Conservation (phyloP, 208 protist genomes). For the Trypanosoma caninum region DNA sequence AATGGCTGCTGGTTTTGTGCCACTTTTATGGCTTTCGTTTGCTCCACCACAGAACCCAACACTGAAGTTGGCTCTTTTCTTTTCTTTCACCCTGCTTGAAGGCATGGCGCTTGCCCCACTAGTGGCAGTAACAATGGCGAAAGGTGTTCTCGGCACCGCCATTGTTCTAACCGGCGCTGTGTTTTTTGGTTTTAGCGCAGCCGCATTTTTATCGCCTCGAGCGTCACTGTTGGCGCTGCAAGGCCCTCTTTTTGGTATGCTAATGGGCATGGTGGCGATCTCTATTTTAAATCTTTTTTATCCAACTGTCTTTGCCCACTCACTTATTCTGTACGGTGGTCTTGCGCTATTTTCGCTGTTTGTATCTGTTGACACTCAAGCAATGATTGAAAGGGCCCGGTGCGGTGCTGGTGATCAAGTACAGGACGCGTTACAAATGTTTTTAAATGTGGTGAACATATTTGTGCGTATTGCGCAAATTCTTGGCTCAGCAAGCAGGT, state of each 20-base stretch:
- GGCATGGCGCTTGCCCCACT: slow-evolving; percentile 83
- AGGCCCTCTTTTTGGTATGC: slow-evolving; percentile 76
- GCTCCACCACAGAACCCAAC: slow-evolving; percentile 65
- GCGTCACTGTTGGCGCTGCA: slow-evolving; percentile 81
- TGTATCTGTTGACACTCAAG: slow-evolving; percentile 80
- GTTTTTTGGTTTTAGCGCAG: slow-evolving; percentile 85
- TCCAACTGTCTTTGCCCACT: slow-evolving; percentile 77
- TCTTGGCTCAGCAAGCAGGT: slow-evolving; percentile 47
- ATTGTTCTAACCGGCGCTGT: slow-evolving; percentile 77
- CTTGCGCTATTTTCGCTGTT: slow-evolving; percentile 84
- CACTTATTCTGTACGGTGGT: slow-evolving; percentile 84
- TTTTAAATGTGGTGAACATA: slow-evolving; percentile 88
- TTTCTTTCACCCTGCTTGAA: slow-evolving; percentile 73
- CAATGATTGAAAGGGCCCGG: slow-evolving; percentile 87
- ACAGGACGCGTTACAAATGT: slow-evolving; percentile 78
- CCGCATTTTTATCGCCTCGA: slow-evolving; percentile 74
- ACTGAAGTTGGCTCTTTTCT: slow-evolving; percentile 76
- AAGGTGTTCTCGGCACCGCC: slow-evolving; percentile 78
- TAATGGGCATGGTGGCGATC: slow-evolving; percentile 83
- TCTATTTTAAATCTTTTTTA: slow-evolving; percentile 86
- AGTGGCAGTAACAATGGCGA: slow-evolving; percentile 62
- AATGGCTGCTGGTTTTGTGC: slow-evolving; percentile 81
- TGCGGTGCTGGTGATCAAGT: slow-evolving; percentile 82
- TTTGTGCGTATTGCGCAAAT: slow-evolving; percentile 88
- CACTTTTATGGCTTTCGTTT: slow-evolving; percentile 82